These are phyloP conservation scores for Fusarium veterinarium DNA, from an alignment of 2,329 filamentous ascomycete species.

Conservation along the genomic window DNA sequence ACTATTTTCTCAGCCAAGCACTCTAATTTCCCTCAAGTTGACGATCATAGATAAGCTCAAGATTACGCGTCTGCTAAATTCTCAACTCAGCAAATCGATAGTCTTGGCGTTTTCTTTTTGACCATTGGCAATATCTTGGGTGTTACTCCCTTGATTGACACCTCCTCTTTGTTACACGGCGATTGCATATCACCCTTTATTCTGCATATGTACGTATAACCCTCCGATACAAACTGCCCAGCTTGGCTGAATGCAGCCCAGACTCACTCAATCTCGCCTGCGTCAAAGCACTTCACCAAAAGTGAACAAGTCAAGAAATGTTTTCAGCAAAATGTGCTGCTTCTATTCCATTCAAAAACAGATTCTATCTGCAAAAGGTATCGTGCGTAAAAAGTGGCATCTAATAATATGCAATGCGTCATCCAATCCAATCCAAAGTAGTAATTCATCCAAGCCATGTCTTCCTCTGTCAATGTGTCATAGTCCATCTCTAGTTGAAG, in stretches of 20 bases:
- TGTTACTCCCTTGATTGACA: neutral
- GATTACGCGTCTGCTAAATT: neutral
- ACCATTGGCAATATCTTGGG: neutral
- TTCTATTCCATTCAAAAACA: slow-evolving; percentile 16
- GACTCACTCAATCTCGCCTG: neutral
- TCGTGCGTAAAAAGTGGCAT: slow-evolving; percentile 32
- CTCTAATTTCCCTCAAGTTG: slow-evolving; percentile 16
- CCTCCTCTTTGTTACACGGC: neutral
- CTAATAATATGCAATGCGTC: slow-evolving; percentile 19
- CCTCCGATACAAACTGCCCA: neutral
- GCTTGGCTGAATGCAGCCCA: neutral
- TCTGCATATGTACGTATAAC: neutral
- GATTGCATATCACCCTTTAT: slow-evolving; percentile 11
- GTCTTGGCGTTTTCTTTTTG: neutral
- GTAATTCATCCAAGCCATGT: slow-evolving; percentile 39
- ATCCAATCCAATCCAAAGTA: slow-evolving; percentile 25
- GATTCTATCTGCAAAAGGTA: slow-evolving; percentile 40
- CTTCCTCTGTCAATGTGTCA: slow-evolving; percentile 30
- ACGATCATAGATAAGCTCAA: slow-evolving; percentile 14
- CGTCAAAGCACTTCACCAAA: neutral
- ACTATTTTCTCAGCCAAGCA: neutral
- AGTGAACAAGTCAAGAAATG: neutral
- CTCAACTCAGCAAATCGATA: neutral
- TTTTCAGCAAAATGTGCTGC: slow-evolving; percentile 6
- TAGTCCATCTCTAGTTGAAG: slow-evolving; percentile 37